Evolutionary conservation across 805 yeast species (phyloP).

Genomic region (Spathaspora boniae): DNA sequence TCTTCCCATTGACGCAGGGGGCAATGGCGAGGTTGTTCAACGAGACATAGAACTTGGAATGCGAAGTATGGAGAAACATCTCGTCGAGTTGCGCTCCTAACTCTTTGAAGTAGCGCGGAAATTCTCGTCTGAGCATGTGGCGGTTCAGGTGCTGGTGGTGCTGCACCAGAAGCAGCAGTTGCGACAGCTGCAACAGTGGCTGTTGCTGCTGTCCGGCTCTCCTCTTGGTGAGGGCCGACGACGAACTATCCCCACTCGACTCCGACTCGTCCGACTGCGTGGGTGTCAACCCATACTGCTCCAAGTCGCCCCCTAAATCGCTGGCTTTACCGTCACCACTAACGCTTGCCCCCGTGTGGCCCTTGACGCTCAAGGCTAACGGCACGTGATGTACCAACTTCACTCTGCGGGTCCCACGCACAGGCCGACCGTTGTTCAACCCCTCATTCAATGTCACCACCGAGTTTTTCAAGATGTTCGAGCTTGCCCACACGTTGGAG

Average conservation of each 20-base stretch:
- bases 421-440: constrained; percentile 46
- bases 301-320: constrained; percentile 28
- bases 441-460: constrained; percentile 49
- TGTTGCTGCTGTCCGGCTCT: no score
- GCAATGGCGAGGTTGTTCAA: constrained; percentile 72
- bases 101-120: constrained; percentile 20
- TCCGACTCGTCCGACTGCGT: constrained; percentile 10
- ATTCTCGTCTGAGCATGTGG: no score
- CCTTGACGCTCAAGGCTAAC: constrained; percentile 48
- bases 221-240: constrained; percentile 4
- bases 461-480: constrained; percentile 63
- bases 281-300: constrained; percentile 19
- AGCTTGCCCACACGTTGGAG: constrained; percentile 76
- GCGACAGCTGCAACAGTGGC: no score
- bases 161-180: no score
- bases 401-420: constrained; percentile 36
- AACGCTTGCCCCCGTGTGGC: no score
- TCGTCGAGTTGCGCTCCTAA: constrained; percentile 75
- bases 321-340: constrained; percentile 13
- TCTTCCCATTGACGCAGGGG: constrained; percentile 90
- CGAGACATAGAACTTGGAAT: constrained; percentile 78
- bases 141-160: background rate
- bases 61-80: constrained; percentile 79
- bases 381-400: constrained; percentile 83
- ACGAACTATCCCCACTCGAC: constrained; percentile 1